Evolutionary conservation across 495 filamentous ascomycete genomes (phyloP).

Genomic region (Umbilicaria muhlenbergii): DNA sequence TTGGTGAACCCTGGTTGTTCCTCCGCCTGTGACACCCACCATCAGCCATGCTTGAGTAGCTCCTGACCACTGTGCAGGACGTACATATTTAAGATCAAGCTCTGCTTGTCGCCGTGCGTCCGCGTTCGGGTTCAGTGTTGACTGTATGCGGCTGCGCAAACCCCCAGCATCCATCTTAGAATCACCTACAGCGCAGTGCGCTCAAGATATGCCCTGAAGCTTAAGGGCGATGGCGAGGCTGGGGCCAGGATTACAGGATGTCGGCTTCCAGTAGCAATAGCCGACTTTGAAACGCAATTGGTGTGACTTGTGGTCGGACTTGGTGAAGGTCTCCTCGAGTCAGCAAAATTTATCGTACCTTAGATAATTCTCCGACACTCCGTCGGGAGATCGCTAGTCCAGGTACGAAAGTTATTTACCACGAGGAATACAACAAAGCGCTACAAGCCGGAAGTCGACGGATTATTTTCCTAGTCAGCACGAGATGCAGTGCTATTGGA

Average conservation of each 20-base stretch:
- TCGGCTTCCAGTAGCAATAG: background rate
- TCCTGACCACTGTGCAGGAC: conserved; percentile 18
- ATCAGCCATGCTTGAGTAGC: conserved; percentile 1
- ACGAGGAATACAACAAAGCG: no score
- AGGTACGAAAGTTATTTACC: no score
- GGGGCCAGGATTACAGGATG: background rate
- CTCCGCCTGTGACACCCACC: conserved; percentile 53
- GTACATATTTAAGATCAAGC: conserved; percentile 84
- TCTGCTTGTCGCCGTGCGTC: conserved; percentile 76
- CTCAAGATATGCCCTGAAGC: background rate
- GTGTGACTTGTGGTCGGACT: background rate
- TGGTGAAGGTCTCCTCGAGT: background rate
- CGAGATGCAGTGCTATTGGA: no score
- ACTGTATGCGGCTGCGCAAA: conserved; percentile 74
- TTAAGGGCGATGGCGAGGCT: background rate
- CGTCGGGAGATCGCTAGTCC: no score
- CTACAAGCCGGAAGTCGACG: no score
- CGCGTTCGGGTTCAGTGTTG: conserved; percentile 73
- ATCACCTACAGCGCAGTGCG: background rate
- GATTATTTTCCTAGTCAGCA: no score
- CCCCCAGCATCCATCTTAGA: conserved; percentile 70
- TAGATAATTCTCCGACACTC: background rate
- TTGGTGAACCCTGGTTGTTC: conserved; percentile 79
- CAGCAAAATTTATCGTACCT: background rate
- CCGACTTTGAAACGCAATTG: background rate